These are phyloP conservation scores for Oryza australiensis DNA, from an alignment of 176 grass and related monocot species.

Conservation along the genomic window DNA sequence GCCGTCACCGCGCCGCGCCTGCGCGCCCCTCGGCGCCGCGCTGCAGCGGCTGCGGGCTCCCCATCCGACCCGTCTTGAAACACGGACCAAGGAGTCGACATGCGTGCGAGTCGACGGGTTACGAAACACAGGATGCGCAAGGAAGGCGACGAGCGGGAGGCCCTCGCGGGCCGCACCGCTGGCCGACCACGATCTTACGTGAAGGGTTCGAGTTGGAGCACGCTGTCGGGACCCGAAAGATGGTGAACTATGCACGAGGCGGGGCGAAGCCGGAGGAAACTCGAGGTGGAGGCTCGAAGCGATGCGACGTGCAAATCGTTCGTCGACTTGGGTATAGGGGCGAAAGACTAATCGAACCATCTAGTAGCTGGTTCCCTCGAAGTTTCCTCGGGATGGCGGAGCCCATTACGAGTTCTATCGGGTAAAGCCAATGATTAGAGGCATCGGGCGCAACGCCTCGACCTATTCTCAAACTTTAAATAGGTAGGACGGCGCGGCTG, in stretches of 20 bases:
- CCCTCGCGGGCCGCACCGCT: conserved; percentile 30
- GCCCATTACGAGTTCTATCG: neutral
- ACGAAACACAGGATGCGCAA: conserved; percentile 21
- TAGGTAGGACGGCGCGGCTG: neutral
- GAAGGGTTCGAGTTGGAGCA: conserved; percentile 85
- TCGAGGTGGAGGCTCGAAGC: too few relatives aligned
- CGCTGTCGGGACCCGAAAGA: conserved; percentile 82
- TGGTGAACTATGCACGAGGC: conserved; percentile 93
- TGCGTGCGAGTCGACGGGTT: too few relatives aligned
- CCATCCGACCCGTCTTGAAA: conserved; percentile 80
- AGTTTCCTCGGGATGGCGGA: too few relatives aligned
- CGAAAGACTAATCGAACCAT: conserved; percentile 75
- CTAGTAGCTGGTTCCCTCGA: conserved; percentile 69
- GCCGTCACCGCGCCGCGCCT: too few relatives aligned
- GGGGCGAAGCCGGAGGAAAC: too few relatives aligned
- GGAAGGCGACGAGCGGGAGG: conserved; percentile 32
- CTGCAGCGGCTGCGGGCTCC: conserved; percentile 45
- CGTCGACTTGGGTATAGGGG: conserved; percentile 80
- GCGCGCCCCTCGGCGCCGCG: too few relatives aligned
- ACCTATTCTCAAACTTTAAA: too few relatives aligned
- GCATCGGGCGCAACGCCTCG: too few relatives aligned
- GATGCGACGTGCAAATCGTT: too few relatives aligned
- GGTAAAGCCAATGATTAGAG: too few relatives aligned
- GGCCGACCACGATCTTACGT: conserved; percentile 62
- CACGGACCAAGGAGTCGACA: conserved; percentile 80